These are phyloP conservation scores for Chrysoporthe austroafricana DNA, from an alignment of 2,329 filamentous ascomycete genomes.

Conservation along the genomic window DNA sequence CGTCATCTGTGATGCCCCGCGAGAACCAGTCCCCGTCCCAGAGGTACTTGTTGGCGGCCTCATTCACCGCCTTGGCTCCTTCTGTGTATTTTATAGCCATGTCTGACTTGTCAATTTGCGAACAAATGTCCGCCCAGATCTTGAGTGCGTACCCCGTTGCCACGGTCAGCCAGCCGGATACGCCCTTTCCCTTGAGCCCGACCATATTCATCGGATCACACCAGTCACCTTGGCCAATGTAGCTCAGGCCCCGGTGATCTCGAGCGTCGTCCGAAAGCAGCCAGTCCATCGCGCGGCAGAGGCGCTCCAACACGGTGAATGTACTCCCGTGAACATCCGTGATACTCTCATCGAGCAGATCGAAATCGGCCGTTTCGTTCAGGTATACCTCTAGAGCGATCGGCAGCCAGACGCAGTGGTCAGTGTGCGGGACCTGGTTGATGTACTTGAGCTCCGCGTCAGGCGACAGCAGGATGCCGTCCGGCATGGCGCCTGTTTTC, in stretches of 20 bases:
- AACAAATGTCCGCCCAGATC: conserved; percentile 57
- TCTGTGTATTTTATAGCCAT: conserved; percentile 49
- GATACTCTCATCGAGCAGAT: conserved; percentile 49
- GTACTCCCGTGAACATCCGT: conserved; percentile 46
- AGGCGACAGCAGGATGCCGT: conserved; percentile 57
- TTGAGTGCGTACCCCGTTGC: conserved; percentile 57
- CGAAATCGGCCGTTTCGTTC: conserved; percentile 58
- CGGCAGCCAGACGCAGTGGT: conserved; percentile 63
- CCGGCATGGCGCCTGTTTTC: conserved; percentile 59
- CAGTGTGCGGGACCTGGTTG: conserved; percentile 63
- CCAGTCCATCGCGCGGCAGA: conserved; percentile 62
- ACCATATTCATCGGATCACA: conserved; percentile 67
- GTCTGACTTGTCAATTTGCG: conserved; percentile 45
- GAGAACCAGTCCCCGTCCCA: conserved; percentile 63
- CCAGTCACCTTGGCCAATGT: conserved; percentile 63
- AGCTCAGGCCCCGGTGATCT: conserved; percentile 58
- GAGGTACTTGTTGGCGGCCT: conserved; percentile 53
- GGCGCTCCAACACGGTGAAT: conserved; percentile 57
- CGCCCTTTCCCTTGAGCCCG: conserved; percentile 60
- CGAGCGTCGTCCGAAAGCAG: conserved; percentile 48
- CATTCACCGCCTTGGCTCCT: conserved; percentile 51
- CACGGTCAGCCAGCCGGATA: conserved; percentile 62
- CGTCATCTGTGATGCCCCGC: conserved; percentile 61
- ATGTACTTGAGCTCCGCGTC: conserved; percentile 63
- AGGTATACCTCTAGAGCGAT: conserved; percentile 59